Percentiles rank a stretch among this genome's conserved stretches.
Evolutionary conservation across 1,284 basidiomycete species (phyloP).

Genomic region (Melanopsichium pennsylvanicum): DNA sequence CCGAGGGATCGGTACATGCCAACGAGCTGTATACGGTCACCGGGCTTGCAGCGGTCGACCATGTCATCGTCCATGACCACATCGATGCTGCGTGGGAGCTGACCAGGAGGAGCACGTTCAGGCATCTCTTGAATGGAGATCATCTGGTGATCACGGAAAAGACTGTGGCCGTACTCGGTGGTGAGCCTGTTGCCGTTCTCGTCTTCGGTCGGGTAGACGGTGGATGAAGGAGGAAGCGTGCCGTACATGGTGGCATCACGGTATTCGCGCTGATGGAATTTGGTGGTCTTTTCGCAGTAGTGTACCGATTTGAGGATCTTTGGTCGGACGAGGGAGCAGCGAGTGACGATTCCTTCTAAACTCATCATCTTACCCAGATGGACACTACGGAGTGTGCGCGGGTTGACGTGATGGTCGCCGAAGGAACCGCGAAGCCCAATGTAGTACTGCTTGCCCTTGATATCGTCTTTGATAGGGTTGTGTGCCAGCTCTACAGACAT

Average conservation of each 20-base stretch:
- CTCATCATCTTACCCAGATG: slow-evolving; percentile 96
- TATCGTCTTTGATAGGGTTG: slow-evolving; percentile 83
- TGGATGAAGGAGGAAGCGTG: slow-evolving; percentile 67
- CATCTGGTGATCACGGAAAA: slow-evolving; percentile 94
- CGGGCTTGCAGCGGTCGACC: slow-evolving; percentile 96
- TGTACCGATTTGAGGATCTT: slow-evolving; percentile 98
- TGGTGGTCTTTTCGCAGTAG: slow-evolving; percentile 84
- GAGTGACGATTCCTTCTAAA: slow-evolving; percentile 95
- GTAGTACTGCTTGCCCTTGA: slow-evolving; percentile 74
- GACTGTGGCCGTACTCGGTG: slow-evolving; percentile 91
- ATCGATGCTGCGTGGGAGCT: slow-evolving; percentile 93
- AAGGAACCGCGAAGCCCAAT: slow-evolving; percentile 98
- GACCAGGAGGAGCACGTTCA: slow-evolving; percentile 94
- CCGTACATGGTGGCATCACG: slow-evolving; percentile 91
- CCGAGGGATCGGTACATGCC: slow-evolving; percentile 94
- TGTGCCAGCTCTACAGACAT: slow-evolving; percentile 79
- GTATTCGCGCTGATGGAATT: slow-evolving; percentile 88
- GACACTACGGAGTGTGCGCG: slow-evolving; percentile 84
- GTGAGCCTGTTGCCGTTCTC: slow-evolving; percentile 85
- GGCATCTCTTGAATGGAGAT: slow-evolving; percentile 99
- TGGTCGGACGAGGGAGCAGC: slow-evolving; percentile 94
- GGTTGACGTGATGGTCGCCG: slow-evolving; percentile 97
- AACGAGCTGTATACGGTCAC: slow-evolving; percentile 95
- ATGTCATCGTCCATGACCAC: slow-evolving; percentile 96
- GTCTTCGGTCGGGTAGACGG: slow-evolving; percentile 81